Percentiles rank a stretch among this genome's conserved stretches.
Conservation (phyloP, 2,329 filamentous ascomycete species). For the Cadophora sp. region DNA sequence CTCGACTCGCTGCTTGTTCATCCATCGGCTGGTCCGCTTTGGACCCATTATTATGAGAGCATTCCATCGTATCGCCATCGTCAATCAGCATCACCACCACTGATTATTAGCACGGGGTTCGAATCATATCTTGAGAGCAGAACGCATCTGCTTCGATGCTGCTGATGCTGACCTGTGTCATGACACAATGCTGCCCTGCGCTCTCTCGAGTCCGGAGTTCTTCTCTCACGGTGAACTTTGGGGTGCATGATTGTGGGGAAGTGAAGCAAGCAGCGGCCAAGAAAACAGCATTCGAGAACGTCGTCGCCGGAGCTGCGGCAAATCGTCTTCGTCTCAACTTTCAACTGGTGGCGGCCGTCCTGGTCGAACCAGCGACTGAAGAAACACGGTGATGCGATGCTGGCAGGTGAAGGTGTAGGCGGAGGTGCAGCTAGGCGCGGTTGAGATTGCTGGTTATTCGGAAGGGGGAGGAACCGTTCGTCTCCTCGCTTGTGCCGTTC, state of each 20-base stretch:
- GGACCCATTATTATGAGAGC: background rate
- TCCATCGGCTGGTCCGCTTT: background rate
- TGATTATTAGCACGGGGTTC: slow-evolving; percentile 5
- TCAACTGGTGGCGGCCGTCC: slow-evolving; percentile 5
- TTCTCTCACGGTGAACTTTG: background rate
- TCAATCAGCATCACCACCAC: background rate
- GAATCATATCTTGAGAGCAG: slow-evolving; percentile 16
- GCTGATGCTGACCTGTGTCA: slow-evolving; percentile 27
- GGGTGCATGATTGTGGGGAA: slow-evolving; percentile 32
- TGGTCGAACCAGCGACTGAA: slow-evolving; percentile 25
- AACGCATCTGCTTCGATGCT: background rate
- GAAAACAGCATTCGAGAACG: slow-evolving; percentile 13
- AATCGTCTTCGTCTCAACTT: slow-evolving; percentile 28
- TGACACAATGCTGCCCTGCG: slow-evolving; percentile 22
- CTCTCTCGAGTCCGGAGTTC: background rate
- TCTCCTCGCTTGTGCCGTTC: slow-evolving; percentile 12
- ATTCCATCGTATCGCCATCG: background rate
- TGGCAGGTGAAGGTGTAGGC: background rate
- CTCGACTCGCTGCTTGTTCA: background rate
- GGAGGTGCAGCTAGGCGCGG: background rate
- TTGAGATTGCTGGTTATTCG: slow-evolving; percentile 35
- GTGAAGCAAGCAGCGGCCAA: slow-evolving; percentile 2
- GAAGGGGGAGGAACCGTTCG: slow-evolving; percentile 35
- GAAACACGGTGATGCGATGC: slow-evolving; percentile 21
- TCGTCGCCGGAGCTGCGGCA: slow-evolving; percentile 8